A percentile compares a stretch with the other conserved stretches of the same genome.
These are phyloP conservation scores for Calonectria ilicicola DNA, from an alignment of 2,329 filamentous ascomycete species.

Conservation along the genomic window DNA sequence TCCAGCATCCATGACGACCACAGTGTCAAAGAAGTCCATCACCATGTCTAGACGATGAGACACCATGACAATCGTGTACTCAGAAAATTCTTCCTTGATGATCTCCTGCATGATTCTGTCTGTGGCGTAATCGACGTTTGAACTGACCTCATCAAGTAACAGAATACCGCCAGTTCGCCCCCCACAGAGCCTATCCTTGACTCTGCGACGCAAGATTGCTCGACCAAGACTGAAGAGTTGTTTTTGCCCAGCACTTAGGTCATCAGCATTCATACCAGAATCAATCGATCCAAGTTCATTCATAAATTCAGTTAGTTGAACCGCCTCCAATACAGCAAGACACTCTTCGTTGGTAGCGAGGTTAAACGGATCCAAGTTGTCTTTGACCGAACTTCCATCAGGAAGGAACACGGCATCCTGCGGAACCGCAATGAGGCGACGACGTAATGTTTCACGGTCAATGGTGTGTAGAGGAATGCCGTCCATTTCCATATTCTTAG, in stretches of 20 bases:
- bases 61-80: constrained; percentile 64
- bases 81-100: constrained; percentile 51
- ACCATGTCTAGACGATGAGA: constrained; percentile 60
- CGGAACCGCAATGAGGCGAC: constrained; percentile 61
- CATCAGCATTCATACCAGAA: constrained; percentile 53
- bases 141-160: constrained; percentile 56
- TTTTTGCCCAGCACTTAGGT: constrained; percentile 67
- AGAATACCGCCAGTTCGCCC: constrained; percentile 38
- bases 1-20: constrained; percentile 62
- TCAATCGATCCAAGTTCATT: constrained; percentile 41
- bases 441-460: constrained; percentile 54
- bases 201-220: constrained; percentile 60
- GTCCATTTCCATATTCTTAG: constrained; percentile 51
- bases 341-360: constrained; percentile 44
- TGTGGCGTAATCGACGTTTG: constrained; percentile 53
- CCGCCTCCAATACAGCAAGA: constrained; percentile 41
- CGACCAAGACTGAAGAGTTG: constrained; percentile 73
- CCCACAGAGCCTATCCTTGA: background rate
- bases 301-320: constrained; percentile 46
- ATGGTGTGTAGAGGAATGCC: constrained; percentile 49
- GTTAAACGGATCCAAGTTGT: constrained; percentile 54
- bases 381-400: constrained; percentile 29
- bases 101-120: constrained; percentile 53
- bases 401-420: constrained; percentile 65
- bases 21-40: constrained; percentile 58